These are phyloP conservation scores for Ogataea haglerorum DNA, from an alignment of 805 yeast genomes.

Conservation along the genomic window DNA sequence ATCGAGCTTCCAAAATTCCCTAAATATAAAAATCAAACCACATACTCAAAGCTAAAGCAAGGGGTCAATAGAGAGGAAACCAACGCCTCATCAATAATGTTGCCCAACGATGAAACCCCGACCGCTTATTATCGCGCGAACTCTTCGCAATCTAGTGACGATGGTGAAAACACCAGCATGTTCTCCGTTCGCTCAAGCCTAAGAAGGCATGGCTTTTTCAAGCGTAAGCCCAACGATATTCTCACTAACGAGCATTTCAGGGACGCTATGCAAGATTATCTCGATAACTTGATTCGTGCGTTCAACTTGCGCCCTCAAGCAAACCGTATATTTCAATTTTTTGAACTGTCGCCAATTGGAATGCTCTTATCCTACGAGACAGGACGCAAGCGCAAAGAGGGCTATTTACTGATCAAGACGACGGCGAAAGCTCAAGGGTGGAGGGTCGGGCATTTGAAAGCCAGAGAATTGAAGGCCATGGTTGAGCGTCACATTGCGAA, in stretches of 20 bases:
- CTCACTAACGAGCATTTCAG: constrained; percentile 34
- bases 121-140: constrained; percentile 2
- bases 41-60: neutral
- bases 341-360: constrained; percentile 87
- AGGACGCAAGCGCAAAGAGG: constrained; percentile 85
- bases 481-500: constrained; percentile 85
- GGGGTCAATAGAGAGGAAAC: constrained; percentile 6
- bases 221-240: constrained; percentile 8
- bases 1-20: constrained; percentile 39
- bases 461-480: constrained; percentile 80
- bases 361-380: constrained; percentile 78
- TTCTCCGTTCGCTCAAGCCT: constrained; percentile 12
- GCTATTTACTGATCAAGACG: constrained; percentile 73
- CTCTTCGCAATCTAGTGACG: constrained; percentile 5
- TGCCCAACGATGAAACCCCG: constrained; percentile 6
- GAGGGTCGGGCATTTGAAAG: constrained; percentile 86
- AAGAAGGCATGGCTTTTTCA: constrained; percentile 13
- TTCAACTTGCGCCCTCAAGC: constrained; percentile 76
- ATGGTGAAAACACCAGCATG: constrained; percentile 8
- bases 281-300: constrained; percentile 55
- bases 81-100: constrained; percentile 8
- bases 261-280: constrained; percentile 58
- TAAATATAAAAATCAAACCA: constrained; percentile 22
- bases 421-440: constrained; percentile 90
- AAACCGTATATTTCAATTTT: constrained; percentile 76